Evolutionary conservation across 371 early-diverging fungal species (phyloP).

Genomic region (Vairimorpha apis): DNA sequence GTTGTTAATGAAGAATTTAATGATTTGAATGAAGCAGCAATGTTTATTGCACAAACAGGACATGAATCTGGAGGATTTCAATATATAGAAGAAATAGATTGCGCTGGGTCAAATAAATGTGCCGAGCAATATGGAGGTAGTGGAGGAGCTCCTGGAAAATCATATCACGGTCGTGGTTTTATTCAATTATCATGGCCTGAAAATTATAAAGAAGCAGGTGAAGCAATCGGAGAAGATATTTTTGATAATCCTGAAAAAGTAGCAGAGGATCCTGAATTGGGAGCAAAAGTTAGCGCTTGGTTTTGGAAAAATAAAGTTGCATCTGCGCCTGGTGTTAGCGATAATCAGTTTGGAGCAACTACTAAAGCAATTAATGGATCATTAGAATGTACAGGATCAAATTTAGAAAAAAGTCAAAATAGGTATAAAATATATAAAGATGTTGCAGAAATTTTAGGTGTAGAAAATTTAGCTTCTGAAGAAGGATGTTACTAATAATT

Average conservation of each 20-base stretch:
- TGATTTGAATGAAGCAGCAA: conserved; percentile 51
- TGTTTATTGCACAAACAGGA: conserved; percentile 62
- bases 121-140: conserved; percentile 57
- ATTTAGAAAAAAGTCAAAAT: conserved; percentile 50
- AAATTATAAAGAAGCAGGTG: conserved; percentile 62
- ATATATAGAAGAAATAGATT: conserved; percentile 61
- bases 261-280: conserved; percentile 59
- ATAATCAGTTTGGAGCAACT: conserved; percentile 61
- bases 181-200: conserved; percentile 64
- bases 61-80: conserved; percentile 63
- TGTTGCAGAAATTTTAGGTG: conserved; percentile 57
- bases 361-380: conserved; percentile 64
- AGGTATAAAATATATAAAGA: conserved; percentile 59
- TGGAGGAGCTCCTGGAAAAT: conserved; percentile 60
- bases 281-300: conserved; percentile 56
- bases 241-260: conserved; percentile 62
- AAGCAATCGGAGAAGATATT: conserved; percentile 55
- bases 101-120: conserved; percentile 53
- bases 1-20: conserved; percentile 49
- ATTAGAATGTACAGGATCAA: conserved; percentile 60
- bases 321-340: conserved; percentile 49
- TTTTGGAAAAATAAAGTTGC: conserved; percentile 63
- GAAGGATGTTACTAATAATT: conserved; percentile 59
- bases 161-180: conserved; percentile 63
- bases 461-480: conserved; percentile 55